Evolutionary conservation across 2,329 filamentous ascomycete species (phyloP).

Genomic region (Ophiostoma sp.): DNA sequence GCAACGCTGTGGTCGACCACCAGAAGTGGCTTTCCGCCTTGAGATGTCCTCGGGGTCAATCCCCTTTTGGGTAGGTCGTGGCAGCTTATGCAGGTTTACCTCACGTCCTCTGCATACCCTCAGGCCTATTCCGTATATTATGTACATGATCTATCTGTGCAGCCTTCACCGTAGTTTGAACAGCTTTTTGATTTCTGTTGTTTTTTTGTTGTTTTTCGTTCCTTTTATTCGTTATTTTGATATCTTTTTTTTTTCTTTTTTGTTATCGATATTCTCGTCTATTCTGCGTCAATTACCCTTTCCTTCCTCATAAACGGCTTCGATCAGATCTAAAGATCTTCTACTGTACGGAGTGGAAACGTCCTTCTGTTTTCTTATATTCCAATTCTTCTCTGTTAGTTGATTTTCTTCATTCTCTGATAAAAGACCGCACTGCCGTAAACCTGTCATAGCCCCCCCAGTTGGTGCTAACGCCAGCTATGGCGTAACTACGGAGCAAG

Average conservation of each 20-base stretch:
- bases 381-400: no score
- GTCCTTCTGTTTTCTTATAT: not conserved
- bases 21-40: no score
- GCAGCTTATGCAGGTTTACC: not conserved
- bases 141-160: not conserved
- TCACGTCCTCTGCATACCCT: not conserved
- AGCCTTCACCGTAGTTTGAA: not conserved
- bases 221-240: not conserved
- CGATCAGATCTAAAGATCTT: not conserved
- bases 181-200: conserved; percentile 16
- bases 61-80: not conserved
- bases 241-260: conserved; percentile 16
- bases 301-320: conserved; percentile 12
- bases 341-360: not conserved
- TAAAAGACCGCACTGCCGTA: no score
- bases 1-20: no score
- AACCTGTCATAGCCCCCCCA: conserved; percentile 5
- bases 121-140: not conserved
- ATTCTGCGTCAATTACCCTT: conserved; percentile 12
- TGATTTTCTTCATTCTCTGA: conserved; percentile 14
- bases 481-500: conserved; percentile 13
- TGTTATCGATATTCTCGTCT: conserved; percentile 9
- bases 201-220: conserved; percentile 11
- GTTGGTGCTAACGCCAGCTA: not conserved
- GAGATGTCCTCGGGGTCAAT: not conserved